Evolutionary conservation across 306 rosid genomes (phyloP).

Genomic region (Sesbania bispinosa): DNA sequence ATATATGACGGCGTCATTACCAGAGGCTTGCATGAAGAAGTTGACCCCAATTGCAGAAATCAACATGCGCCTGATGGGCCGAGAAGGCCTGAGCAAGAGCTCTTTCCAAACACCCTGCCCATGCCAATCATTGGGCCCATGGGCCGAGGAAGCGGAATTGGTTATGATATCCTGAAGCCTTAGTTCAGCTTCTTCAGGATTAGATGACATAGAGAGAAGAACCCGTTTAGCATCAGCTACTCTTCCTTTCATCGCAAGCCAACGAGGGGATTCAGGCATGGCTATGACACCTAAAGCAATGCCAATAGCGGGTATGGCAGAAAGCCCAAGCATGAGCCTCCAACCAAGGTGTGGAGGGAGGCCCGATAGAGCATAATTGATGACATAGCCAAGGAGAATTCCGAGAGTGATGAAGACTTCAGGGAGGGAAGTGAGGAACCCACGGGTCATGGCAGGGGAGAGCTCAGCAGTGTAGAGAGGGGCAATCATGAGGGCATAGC

Average conservation of each 20-base stretch:
- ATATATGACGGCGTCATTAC: slow-evolving; percentile 85
- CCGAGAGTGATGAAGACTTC: slow-evolving; percentile 83
- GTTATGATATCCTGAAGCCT: slow-evolving; percentile 49
- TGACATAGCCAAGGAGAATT: slow-evolving; percentile 59
- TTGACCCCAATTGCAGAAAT: slow-evolving; percentile 69
- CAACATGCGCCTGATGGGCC: slow-evolving; percentile 55
- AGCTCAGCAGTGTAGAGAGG: slow-evolving; percentile 77
- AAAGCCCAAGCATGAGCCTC: slow-evolving; percentile 74
- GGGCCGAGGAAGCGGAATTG: slow-evolving; percentile 34
- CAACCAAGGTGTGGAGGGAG: slow-evolving; percentile 46
- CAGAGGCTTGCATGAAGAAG: slow-evolving; percentile 93
- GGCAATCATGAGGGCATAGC: slow-evolving; percentile 70
- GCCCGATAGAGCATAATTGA: slow-evolving; percentile 50
- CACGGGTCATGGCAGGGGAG: slow-evolving; percentile 60
- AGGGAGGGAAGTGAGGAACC: slow-evolving; percentile 82
- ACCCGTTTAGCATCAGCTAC: slow-evolving; percentile 38
- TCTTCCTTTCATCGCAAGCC: slow-evolving; percentile 65
- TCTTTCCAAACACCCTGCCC: slow-evolving; percentile 68
- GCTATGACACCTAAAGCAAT: slow-evolving; percentile 46
- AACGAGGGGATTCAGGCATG: slow-evolving; percentile 86
- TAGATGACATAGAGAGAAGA: slow-evolving; percentile 32
- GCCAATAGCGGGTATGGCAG: slow-evolving; percentile 58
- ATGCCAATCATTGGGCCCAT: slow-evolving; percentile 16
- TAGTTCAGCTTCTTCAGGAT: slow-evolving; percentile 51
- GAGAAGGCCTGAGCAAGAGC: slow-evolving; percentile 45